phyloP scores from a whole-genome alignment of 2,329 filamentous ascomycete genomes.

The Pseudogymnoascus sp. region DNA sequence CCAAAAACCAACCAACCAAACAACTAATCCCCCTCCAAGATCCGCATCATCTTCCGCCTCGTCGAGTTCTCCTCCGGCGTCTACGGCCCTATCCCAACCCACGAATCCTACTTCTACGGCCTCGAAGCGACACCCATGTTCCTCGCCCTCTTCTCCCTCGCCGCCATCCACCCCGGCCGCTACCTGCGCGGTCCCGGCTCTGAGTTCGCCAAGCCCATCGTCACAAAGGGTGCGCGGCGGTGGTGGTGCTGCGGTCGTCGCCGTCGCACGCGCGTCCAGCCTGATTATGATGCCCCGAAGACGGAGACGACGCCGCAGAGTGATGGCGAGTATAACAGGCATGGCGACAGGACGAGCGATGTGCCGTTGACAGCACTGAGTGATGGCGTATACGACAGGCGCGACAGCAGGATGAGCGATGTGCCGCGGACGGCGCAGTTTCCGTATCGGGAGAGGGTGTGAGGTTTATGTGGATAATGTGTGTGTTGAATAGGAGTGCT shows the following conservation, averaged over 20 bases:
- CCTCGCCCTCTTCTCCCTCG: constrained; percentile 36
- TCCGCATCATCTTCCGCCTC: constrained; percentile 55
- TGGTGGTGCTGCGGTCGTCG: not conserved
- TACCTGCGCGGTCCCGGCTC: constrained; percentile 39
- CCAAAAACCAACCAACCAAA: not conserved
- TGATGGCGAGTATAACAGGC: not conserved
- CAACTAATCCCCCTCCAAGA: constrained; percentile 23
- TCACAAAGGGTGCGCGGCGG: not conserved
- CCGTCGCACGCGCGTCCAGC: not conserved
- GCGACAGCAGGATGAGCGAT: not conserved
- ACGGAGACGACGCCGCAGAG: not conserved
- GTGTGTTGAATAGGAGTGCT: not conserved
- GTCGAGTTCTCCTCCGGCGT: constrained; percentile 45
- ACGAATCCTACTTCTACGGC: constrained; percentile 46
- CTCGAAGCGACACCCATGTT: constrained; percentile 52
- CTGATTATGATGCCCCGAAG: not conserved
- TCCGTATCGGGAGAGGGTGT: not conserved
- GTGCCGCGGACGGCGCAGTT: not conserved
- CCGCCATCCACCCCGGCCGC: constrained; percentile 41
- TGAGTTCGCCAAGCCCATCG: constrained; percentile 36
- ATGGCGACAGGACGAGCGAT: not conserved
- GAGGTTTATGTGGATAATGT: not conserved
- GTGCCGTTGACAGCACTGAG: not conserved
- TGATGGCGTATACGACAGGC: not conserved
- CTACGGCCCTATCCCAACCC: constrained; percentile 42